A percentile compares a stretch with the other conserved stretches of the same genome.
Evolutionary conservation across 345 rosid species (phyloP).

Genomic region (Camelina sativa): DNA sequence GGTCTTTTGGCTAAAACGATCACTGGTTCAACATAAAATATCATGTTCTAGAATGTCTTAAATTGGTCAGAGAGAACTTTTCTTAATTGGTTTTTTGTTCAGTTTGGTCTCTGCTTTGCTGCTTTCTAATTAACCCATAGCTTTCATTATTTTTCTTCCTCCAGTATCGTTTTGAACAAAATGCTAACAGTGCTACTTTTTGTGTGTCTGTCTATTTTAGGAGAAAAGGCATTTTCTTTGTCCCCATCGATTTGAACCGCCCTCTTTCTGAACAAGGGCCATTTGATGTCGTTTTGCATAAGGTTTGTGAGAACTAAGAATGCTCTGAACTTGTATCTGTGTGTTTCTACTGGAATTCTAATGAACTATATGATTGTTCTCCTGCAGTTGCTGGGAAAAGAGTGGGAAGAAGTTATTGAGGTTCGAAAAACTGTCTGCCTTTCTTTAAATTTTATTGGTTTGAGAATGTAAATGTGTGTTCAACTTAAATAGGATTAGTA

Average conservation of each 20-base stretch:
- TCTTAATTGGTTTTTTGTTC: conserved; percentile 22
- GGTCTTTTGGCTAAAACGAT: conserved; percentile 26
- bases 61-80: conserved; percentile 3
- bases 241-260: conserved; percentile 68
- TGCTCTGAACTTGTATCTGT: background rate
- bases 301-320: conserved; percentile 48
- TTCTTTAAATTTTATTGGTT: background rate
- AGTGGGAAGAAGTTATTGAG: conserved; percentile 80
- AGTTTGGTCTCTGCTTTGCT: conserved; percentile 17
- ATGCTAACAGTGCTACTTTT: conserved; percentile 16
- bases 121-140: conserved; percentile 26
- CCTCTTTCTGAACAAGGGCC: conserved; percentile 93
- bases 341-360: conserved; percentile 38
- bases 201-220: conserved; percentile 55
- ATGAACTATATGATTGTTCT: conserved; percentile 41
- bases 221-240: conserved; percentile 74
- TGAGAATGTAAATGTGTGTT: background rate
- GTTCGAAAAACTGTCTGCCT: conserved; percentile 50
- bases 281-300: conserved; percentile 87
- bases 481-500: background rate
- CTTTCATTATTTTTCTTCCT: conserved; percentile 26
- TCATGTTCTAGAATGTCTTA: conserved; percentile 31
- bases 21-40: conserved; percentile 30
- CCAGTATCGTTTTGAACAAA: conserved; percentile 13
- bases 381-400: conserved; percentile 75